Evolutionary conservation across 1,139 yeast species (phyloP).

Genomic region (Blastobotrys proliferans): DNA sequence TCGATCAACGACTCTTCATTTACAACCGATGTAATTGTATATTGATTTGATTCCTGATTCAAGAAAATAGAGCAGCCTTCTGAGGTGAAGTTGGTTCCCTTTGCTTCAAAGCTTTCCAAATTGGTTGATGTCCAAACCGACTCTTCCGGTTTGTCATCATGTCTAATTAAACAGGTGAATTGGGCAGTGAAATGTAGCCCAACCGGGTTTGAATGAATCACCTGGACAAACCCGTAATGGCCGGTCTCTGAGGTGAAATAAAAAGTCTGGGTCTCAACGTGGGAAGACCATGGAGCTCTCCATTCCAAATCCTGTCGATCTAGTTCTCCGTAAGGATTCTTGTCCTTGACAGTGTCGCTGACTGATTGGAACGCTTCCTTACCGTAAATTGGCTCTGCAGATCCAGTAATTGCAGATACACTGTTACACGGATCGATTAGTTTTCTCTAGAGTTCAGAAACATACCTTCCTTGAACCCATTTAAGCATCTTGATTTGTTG

Average conservation of each 20-base stretch:
- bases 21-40: slow-evolving; percentile 61
- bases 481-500: slow-evolving; percentile 49
- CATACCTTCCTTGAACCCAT: slow-evolving; percentile 72
- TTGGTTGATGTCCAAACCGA: slow-evolving; percentile 85
- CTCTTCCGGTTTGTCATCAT: slow-evolving; percentile 48
- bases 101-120: slow-evolving; percentile 70
- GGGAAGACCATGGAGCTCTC: slow-evolving; percentile 71
- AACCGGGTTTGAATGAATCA: slow-evolving; percentile 87
- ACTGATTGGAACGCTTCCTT: slow-evolving; percentile 87
- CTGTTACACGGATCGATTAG: no score
- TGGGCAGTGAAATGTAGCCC: slow-evolving; percentile 92
- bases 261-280: slow-evolving; percentile 93
- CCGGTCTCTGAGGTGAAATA: slow-evolving; percentile 70
- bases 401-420: slow-evolving; percentile 89
- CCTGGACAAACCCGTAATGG: slow-evolving; percentile 82
- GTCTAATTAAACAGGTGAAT: slow-evolving; percentile 79
- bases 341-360: slow-evolving; percentile 50
- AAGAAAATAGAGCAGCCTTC: slow-evolving; percentile 54
- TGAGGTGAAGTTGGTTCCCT: slow-evolving; percentile 81
- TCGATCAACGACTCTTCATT: slow-evolving; percentile 72
- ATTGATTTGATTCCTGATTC: slow-evolving; percentile 50
- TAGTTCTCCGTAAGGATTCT: slow-evolving; percentile 55
- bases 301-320: slow-evolving; percentile 65
- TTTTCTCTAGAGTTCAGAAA: no score
- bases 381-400: slow-evolving; percentile 97